These are phyloP conservation scores for Fagopyrum tataricum DNA, from an alignment of 148 eudicot genomes.

Conservation along the genomic window DNA sequence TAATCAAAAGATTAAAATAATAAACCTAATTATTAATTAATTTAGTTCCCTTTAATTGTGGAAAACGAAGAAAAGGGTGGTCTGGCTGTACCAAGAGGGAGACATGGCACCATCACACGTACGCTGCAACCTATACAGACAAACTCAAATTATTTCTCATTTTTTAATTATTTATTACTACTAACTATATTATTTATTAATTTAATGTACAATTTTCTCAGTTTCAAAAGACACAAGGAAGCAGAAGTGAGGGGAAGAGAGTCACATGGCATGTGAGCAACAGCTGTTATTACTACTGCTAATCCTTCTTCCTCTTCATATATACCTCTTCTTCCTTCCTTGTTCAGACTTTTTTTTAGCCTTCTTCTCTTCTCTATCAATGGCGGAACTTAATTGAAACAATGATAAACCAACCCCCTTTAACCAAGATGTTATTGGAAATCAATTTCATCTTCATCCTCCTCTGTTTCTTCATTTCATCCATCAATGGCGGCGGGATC, in stretches of 20 bases:
- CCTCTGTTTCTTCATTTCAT: background rate
- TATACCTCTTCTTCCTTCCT: background rate
- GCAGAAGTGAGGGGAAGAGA: background rate
- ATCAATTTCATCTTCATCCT: background rate
- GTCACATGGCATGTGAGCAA: slow-evolving; percentile 10
- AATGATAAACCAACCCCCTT: background rate
- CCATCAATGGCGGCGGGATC: background rate
- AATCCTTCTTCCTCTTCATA: background rate
- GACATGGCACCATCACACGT: slow-evolving; percentile 12
- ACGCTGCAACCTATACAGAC: slow-evolving; percentile 14
- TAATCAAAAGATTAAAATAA: background rate
- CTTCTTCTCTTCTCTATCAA: background rate
- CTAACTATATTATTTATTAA: background rate
- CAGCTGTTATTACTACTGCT: too few species aligned
- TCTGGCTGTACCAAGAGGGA: background rate
- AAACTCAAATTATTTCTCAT: background rate
- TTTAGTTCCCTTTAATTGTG: background rate
- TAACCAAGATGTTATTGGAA: background rate
- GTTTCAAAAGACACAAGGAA: slow-evolving; percentile 4
- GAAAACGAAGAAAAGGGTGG: background rate
- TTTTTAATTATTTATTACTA: background rate
- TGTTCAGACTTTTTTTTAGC: background rate
- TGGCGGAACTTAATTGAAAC: background rate
- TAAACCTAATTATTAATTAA: background rate
- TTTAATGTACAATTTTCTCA: background rate